Base-by-base conservation (phyloP, 768 basidiomycete genomes). In the Lactarius akahatsu region DNA sequence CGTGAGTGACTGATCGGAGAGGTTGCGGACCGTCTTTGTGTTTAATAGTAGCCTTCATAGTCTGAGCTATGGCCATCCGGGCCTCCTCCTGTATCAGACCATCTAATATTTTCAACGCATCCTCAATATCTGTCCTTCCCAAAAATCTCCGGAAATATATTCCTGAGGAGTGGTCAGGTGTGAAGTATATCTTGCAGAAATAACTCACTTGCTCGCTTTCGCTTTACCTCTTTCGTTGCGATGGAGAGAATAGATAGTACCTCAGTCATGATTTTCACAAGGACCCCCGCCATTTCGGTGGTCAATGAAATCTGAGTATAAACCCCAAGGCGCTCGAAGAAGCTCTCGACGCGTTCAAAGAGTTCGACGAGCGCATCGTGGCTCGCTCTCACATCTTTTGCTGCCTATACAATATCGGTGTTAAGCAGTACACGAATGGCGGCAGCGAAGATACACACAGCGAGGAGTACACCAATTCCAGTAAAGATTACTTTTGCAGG, bases 391-490 rank as follows among this genome's bases (percentile, higher is more conserved):
- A 47, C n/a, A 0, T n/a, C 45, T 23, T 47, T 23, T 47, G 45
- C n/a, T 47, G 9, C 45, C 45, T 47, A 23, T 11, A 47, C 0
- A n/a, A n/a, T 47, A 3, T 23, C 45, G 10, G 45, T 4, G 1
- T 23, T 47, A 47, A 47, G 43, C 0, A 3, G 20, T n/a, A 20
- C 43, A 45, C 8, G 20, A 45, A 10, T 8, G 20, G 6, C n/a
- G 43, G 20, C 9, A 0, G 43, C 9, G 43, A n/a, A 8, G 20
- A n/a, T 45, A 45, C 43, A 9, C 2, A 45, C 43, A n/a, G 20
- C 2, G n/a, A 45, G 58, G 38, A 64, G 63, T 1, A 59, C 50
- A 2, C 40, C 63, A 3, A 64, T 59, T 13, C 50, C 63, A 4
- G 43, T 13, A 40, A 63, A 63, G 9, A 63, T 47, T 0, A 10